A percentile compares a stretch with the other conserved stretches of the same genome.
These are phyloP conservation scores for Ganoderma meredithae DNA, from an alignment of 1,284 basidiomycete genomes.

Conservation along the genomic window DNA sequence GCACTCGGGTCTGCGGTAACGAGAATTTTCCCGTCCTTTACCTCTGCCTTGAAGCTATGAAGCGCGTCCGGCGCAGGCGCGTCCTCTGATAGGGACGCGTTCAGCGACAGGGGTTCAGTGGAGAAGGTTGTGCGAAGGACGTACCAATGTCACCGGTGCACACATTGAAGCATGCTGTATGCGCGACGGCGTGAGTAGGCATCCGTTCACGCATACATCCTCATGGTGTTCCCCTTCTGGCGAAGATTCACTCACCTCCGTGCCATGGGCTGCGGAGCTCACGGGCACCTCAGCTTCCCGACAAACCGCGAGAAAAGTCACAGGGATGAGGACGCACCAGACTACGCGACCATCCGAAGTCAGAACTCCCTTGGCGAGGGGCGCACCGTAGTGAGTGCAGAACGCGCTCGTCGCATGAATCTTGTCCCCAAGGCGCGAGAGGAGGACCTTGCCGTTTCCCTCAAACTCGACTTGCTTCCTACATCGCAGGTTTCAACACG, in stretches of 20 bases:
- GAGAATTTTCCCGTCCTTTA: constrained; percentile 79
- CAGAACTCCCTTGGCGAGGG: constrained; percentile 85
- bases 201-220: neutral
- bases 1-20: constrained; percentile 79
- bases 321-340: constrained; percentile 57
- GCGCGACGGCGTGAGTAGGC: constrained; percentile 9
- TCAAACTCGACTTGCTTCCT: constrained; percentile 88
- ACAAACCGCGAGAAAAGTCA: neutral
- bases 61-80: constrained; percentile 89
- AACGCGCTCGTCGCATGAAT: constrained; percentile 84
- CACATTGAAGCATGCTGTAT: constrained; percentile 86
- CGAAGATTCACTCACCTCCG: constrained; percentile 64
- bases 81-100: constrained; percentile 69
- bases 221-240: neutral
- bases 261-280: constrained; percentile 80
- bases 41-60: constrained; percentile 80
- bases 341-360: constrained; percentile 82
- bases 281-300: constrained; percentile 10
- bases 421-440: constrained; percentile 81
- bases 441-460: constrained; percentile 78
- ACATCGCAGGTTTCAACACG: constrained; percentile 8
- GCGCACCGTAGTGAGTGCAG: constrained; percentile 92
- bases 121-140: constrained; percentile 17
- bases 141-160: constrained; percentile 80
- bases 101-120: neutral